Evolutionary conservation across 2,329 filamentous ascomycete genomes (phyloP), one percentile per base, ranked within the genome.

Genomic region (Colletotrichum kahawae): DNA sequence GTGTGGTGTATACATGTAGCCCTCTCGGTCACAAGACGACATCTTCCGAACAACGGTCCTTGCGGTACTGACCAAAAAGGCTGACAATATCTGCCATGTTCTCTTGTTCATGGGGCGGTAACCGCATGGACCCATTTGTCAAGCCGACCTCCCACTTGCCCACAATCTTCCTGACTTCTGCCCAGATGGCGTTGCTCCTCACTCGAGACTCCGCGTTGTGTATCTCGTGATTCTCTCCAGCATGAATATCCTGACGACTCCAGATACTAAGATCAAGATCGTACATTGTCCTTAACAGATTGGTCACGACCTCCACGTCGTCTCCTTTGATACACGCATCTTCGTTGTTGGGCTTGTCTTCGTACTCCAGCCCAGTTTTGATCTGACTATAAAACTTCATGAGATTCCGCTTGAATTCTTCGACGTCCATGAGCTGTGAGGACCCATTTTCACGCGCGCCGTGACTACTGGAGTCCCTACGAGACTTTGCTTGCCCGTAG

Each of bases 271-370:
- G 21, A 31, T 71, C 68, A 24, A 43, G 33, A n/a, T 54, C 36
- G 60, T 33, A 71, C 68, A 71, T 71, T 1, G 18, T 24, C 33
- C 34, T 51, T 4, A 71, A 29, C 5, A 71, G 43, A 31, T 87
- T 86, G 6, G 81, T 80, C 4, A 78, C 83, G 36, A 87, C 85
- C 13, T 79, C 79, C 16, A 84, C 83, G 29, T 88, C 86, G 54
- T 87, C 85, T 64, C 86, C 81, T 76, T 88, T 87, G 38, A 84
- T 81, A 10, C 6, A 18, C 12, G 24, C 2, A 18, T 62, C 31
- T 16, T 29, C n/a, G 8, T 65, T 24, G 70, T 88, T 85, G 7
- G 82, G 3, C 18, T 43, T 43, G 3, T 43, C 36, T 43, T 43
- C 83, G 38, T 87, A 75, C 27, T 71, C 68, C 2, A 64, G 36